Conservation (phyloP, 768 basidiomycete species). For the Lentinula sp. region DNA sequence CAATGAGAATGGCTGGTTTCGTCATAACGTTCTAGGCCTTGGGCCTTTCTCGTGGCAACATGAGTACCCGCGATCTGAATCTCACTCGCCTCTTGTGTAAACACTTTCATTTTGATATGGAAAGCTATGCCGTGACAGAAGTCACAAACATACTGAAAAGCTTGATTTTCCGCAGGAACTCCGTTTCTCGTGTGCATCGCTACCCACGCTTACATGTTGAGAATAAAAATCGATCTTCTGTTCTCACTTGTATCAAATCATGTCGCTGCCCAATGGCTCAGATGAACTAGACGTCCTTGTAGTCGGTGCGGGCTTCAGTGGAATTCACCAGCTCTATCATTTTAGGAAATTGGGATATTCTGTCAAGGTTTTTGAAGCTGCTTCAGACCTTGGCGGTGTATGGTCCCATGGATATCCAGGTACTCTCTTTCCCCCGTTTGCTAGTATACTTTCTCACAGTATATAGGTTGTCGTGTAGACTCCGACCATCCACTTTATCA, state of each 20-base stretch:
- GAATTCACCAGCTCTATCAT: slow-evolving; percentile 1
- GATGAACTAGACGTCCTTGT: slow-evolving; percentile 1
- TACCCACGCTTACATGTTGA: not conserved
- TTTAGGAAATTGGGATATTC: slow-evolving; percentile 4
- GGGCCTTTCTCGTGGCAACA: too few species aligned
- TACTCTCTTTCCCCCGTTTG: not conserved
- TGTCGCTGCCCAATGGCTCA: not conserved
- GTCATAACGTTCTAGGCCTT: too few species aligned
- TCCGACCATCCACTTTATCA: slow-evolving; percentile 9
- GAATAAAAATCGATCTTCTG: too few species aligned
- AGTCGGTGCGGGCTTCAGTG: slow-evolving; percentile 1
- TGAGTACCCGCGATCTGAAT: too few species aligned
- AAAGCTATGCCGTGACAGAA: too few species aligned
- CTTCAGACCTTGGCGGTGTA: slow-evolving; percentile 8
- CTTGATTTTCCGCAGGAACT: not conserved
- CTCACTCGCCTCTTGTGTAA: too few species aligned
- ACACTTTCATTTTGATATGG: too few species aligned
- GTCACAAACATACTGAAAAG: not conserved
- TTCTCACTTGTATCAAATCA: not conserved
- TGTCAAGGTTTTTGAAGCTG: slow-evolving; percentile 11
- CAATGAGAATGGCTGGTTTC: too few species aligned
- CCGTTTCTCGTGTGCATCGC: not conserved
- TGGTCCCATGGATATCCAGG: slow-evolving; percentile 12
- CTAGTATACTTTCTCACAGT: not conserved
- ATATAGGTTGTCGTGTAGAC: slow-evolving; percentile 9